Base-by-base conservation (phyloP, 805 yeast genomes). In the Kodamaea jinghongensis region DNA sequence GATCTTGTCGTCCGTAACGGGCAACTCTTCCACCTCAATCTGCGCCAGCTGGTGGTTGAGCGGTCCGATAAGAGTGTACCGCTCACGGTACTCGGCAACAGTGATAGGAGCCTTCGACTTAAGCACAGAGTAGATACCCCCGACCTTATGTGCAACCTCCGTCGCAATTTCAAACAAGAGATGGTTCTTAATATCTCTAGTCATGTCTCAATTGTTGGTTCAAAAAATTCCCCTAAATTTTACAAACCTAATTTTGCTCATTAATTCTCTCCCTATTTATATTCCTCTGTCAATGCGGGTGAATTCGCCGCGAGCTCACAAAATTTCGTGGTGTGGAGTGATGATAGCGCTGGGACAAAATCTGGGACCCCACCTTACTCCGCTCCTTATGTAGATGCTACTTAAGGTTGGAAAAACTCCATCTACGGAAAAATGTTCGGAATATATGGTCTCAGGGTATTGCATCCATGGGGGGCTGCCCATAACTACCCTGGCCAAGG, bases 31-130 rank as follows among this genome's bases (percentile, higher is more conserved):
- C n/a, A 84, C 91, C 60, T 86, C 95, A 35, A 81, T 82, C 38
- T 81, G 81, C 36, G 88, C 88, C 34, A 82, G 74, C 47, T 78
- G 76, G 52, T 77, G 73, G 67, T 87, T 83, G 50, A 86, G 71
- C 0, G 96, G 96, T 4, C 99, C 99, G 40, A 93, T 71, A 36
- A 89, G 71, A 16, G 87, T 80, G 66, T 91, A 91, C 40, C 96
- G 74, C 52, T 84, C 87, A 48, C 86, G 78, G 65, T 89, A 93
- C 63, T 91, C 97, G 29, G 95, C 89, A 37, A 86, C 91, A 6
- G 99, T 91, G 44, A 90, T 89, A 6, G 97, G 97, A 6, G 97
- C 97, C 65, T 91, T 91, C 8, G 96, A 87, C 62, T 93, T 93
- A 56, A 91, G 75, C 38, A 91, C 99, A 5, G 98, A 90, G 69